Base-by-base conservation (phyloP, 345 rosid species). In the Hibiscus mutabilis region DNA sequence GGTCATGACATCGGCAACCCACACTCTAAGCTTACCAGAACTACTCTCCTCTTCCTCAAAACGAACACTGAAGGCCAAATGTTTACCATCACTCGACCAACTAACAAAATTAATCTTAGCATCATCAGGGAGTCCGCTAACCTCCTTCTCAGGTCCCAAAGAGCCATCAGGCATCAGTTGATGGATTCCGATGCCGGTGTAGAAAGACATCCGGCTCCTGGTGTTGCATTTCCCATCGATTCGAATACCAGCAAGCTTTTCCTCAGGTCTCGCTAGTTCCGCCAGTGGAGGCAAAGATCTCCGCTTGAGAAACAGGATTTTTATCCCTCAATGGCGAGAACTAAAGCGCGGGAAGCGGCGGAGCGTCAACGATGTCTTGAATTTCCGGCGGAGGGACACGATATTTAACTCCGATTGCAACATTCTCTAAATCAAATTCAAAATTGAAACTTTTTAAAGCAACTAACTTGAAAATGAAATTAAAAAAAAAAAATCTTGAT, bases 151-250 rank as follows among this genome's bases (percentile, higher is more conserved):
- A 2, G 93, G 91, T 60, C 97, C 96, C 70, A 95, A 76, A 6
- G 82, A 85, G 73, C 89, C 94, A 73, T 92, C 92, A 63, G 97
- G 83, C 81, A 86, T 62, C 47, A 95, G 58, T 51, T 84, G 90
- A 79, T 92, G 94, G 75, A 95, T 88, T 44, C 93, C 92, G 69
- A 95, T 84, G 40, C 97, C 98, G 70, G 98, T 90, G 58, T 95
- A 95, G 82, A 89, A 95, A 13, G 99, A 95, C 97, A 95, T 89
- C 67, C 98, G 77, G 80, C 98, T 95, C 87, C 94, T 84, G 9
- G 90, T 78, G 64, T 95, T 95, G 85, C 89, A 95, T 63, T 86
- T 75, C 55, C 98, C 97, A 79, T 95, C 99, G 37, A 95, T 92
- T 21, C 97, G 96, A 59, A 92, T 68, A 52, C 98, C 99, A 21